A percentile compares a stretch with the other conserved stretches of the same genome.
These are phyloP conservation scores for Chlamydomonas schloesseri DNA, from an alignment of 139 green algal genomes.

Conservation along the genomic window DNA sequence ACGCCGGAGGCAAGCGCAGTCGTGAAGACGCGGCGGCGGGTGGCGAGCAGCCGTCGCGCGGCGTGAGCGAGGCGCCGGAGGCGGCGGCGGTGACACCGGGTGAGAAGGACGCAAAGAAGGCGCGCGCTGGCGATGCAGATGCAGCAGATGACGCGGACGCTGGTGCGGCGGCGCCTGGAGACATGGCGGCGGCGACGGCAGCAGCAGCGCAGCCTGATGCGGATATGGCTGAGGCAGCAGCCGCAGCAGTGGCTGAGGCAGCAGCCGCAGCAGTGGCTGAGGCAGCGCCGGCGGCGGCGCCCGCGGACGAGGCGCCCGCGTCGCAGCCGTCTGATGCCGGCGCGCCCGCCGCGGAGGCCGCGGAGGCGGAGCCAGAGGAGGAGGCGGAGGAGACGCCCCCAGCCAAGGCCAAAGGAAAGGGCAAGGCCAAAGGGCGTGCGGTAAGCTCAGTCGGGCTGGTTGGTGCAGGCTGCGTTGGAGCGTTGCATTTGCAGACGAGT, in stretches of 20 bases:
- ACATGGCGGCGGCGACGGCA: neutral
- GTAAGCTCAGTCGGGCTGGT: neutral
- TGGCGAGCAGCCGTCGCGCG: neutral
- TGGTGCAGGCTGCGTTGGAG: no score
- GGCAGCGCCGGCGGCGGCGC: neutral
- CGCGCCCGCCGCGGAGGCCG: neutral
- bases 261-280: neutral
- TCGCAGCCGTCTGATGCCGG: neutral
- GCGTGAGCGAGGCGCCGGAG: neutral
- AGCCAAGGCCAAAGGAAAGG: neutral
- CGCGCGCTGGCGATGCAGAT: neutral
- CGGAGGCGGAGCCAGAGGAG: neutral
- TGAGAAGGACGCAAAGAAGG: conserved; percentile 33
- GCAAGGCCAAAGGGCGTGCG: conserved; percentile 25
- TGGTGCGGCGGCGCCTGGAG: no score
- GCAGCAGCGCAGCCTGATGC: neutral
- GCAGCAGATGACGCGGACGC: no score
- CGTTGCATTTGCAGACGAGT: no score
- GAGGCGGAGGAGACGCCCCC: neutral
- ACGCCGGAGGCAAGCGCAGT: conserved; percentile 17
- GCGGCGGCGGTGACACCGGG: neutral
- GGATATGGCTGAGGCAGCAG: neutral
- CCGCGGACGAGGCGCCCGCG: neutral
- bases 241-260: neutral
- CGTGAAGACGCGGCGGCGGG: neutral